Conservation (phyloP, 176 grass and related monocot species). For the Musa troglodytarum region DNA sequence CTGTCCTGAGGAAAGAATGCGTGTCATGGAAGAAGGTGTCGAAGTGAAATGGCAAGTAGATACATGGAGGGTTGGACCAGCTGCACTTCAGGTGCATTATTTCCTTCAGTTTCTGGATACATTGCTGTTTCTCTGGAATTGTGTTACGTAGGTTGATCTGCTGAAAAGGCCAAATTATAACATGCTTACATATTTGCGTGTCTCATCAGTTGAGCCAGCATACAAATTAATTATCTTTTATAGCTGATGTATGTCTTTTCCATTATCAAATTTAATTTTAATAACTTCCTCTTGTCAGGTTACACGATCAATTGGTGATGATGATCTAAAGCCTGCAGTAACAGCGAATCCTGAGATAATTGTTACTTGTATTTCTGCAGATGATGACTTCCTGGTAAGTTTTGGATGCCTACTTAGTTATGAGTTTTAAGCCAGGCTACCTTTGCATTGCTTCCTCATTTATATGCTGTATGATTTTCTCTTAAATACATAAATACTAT, state of each 20-base stretch:
- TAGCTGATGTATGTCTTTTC: background rate
- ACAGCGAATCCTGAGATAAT: conserved; percentile 78
- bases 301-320: conserved; percentile 89
- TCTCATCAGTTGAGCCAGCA: background rate
- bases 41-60: conserved; percentile 97
- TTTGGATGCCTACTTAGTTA: background rate
- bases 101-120: background rate
- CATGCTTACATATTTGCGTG: background rate
- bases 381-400: conserved; percentile 82
- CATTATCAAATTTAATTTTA: background rate
- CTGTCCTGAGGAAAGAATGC: conserved; percentile 66
- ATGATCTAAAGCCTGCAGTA: conserved; percentile 92
- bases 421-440: background rate
- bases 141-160: background rate
- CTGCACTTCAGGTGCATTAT: conserved; percentile 73
- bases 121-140: background rate
- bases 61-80: conserved; percentile 89
- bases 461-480: background rate
- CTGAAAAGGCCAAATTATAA: background rate
- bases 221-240: background rate
- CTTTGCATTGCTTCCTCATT: background rate
- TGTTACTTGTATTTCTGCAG: conserved; percentile 52
- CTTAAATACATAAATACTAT: background rate
- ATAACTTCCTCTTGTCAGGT: conserved; percentile 45
- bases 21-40: conserved; percentile 59